A percentile compares a stretch with the other conserved stretches of the same genome.
phyloP scores from a whole-genome alignment of 2,329 filamentous ascomycete genomes.

The Talaromyces amestolkiae region DNA sequence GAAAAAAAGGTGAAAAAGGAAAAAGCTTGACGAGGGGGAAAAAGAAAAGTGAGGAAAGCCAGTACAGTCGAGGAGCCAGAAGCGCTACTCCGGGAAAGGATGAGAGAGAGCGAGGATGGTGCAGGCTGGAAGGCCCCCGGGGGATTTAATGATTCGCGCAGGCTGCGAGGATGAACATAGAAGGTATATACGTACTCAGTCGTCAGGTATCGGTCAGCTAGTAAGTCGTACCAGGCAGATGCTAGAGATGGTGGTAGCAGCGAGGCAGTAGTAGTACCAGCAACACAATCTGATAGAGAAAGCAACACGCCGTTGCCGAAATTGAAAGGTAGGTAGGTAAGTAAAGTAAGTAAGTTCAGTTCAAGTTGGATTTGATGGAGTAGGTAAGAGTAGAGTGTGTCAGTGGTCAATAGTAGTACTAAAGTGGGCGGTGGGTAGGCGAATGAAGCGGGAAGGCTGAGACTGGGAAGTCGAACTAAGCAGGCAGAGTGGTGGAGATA shows the following conservation, averaged over 20 bases:
- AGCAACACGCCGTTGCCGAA: background rate
- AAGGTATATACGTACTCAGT: conserved; percentile 4
- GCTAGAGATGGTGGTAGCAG: background rate
- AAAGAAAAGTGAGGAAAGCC: conserved; percentile 15
- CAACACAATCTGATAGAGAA: conserved; percentile 2
- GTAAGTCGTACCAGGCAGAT: background rate
- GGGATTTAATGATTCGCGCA: conserved; percentile 1
- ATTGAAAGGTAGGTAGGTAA: background rate
- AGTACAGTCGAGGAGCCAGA: conserved; percentile 3
- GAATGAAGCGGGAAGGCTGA: conserved; percentile 21
- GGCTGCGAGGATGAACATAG: conserved; percentile 12
- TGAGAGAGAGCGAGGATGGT: conserved; percentile 12
- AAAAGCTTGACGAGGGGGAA: conserved; percentile 22
- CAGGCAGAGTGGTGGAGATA: conserved; percentile 14
- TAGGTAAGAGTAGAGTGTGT: background rate
- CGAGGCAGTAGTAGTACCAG: background rate
- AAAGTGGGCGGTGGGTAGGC: conserved; percentile 27
- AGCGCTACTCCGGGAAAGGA: conserved; percentile 9
- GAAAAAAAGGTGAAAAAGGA: conserved; percentile 28
- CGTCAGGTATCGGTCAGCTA: background rate
- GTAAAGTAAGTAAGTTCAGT: background rate
- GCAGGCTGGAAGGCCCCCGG: background rate
- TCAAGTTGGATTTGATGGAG: conserved; percentile 3
- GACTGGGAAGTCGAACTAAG: conserved; percentile 10
- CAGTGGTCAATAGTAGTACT: background rate